Conservation (phyloP, 169 alveolate genomes). For the Condylostoma magnum region DNA sequence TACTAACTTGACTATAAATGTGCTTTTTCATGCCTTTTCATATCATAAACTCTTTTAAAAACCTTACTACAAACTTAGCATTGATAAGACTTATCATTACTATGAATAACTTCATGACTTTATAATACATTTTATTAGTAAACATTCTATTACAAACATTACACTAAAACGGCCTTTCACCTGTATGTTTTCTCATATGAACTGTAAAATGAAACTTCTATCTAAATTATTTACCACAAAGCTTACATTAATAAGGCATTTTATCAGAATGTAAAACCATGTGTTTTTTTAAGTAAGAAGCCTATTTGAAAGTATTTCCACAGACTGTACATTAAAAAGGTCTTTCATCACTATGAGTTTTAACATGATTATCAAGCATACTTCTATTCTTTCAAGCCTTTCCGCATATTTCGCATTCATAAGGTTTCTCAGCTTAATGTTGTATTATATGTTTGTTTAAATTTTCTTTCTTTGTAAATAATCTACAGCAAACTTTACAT, state of each 20-base stretch:
- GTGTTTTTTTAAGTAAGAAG: constrained; percentile 75
- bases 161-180: constrained; percentile 84
- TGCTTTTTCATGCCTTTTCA: too few species aligned
- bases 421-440: constrained; percentile 87
- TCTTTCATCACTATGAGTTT: constrained; percentile 83
- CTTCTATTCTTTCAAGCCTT: not conserved
- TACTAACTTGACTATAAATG: too few species aligned
- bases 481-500: constrained; percentile 77
- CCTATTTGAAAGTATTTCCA: constrained; percentile 72
- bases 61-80: constrained; percentile 44
- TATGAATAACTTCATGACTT: constrained; percentile 59
- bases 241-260: constrained; percentile 74
- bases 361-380: constrained; percentile 65
- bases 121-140: constrained; percentile 52
- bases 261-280: constrained; percentile 83
- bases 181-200: constrained; percentile 84
- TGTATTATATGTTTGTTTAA: constrained; percentile 76
- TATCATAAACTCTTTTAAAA: too few species aligned
- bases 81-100: constrained; percentile 61
- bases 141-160: constrained; percentile 71
- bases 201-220: constrained; percentile 68
- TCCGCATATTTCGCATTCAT: constrained; percentile 49
- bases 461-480: constrained; percentile 71
- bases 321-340: constrained; percentile 82
- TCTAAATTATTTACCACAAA: constrained; percentile 28